Evolutionary conservation across 495 filamentous ascomycete species (phyloP), one percentile per base, ranked within the genome.

Genomic region (Aspergillus kassunensis): DNA sequence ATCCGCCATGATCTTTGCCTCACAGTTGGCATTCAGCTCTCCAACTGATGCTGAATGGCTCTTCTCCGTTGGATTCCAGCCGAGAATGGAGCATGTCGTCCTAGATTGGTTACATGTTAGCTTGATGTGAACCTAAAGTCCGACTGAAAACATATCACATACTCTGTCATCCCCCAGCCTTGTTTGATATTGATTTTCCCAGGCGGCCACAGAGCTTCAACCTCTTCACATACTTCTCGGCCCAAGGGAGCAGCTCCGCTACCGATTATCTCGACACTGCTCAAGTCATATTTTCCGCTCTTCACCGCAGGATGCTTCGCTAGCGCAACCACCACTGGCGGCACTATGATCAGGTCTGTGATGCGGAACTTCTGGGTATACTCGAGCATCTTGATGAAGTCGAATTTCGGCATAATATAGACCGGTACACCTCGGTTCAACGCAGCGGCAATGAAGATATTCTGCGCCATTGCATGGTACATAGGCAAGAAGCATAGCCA

Each of bases 131-230:
- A 11, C 40, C 13, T 27, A n/a, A n/a, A 4, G 11, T 1, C 11
- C 3, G n/a, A 29, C 18, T n/a, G 11, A n/a, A 43, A 19, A 12
- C 10, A n/a, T 2, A 10, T 20, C 47, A 77, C 70, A 58, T 63
- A 80, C 76, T 91, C 87, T 0, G 88, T 91, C 83, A 91, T 88
- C 6, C 90, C 90, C 85, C 88, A 95, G 0, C 87, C 90, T 60
- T 95, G 90, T 45, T 82, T 87, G 7, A 92, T 62, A 57, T 77
- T 76, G 16, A 86, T 63, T 20, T 71, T 66, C 19, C 78, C 76
- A 10, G 69, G 66, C 4, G 77, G 76, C 74, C 84, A 84, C 18
- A 84, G 55, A 51, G 71, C 76, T 60, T 82, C 70, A 30, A 81
- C 74, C 45, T 85, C 81, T 0, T 71, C 69, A 57, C 71, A 74